Base-by-base conservation (phyloP, 1,284 basidiomycete species). In the Papiliotrema laurentii region DNA sequence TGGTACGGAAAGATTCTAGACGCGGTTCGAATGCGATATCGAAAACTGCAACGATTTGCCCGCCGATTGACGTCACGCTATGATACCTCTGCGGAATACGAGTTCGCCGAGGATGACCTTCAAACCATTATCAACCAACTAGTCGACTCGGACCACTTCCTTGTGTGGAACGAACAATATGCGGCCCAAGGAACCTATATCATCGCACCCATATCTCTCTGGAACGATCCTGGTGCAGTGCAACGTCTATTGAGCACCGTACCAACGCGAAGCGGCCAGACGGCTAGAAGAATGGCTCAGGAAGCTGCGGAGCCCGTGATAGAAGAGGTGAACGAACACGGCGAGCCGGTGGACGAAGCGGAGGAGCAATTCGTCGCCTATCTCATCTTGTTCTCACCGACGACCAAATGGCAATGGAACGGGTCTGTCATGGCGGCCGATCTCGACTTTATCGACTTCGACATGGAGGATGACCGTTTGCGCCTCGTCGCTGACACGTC, bases 1-100 rank as follows among this genome's bases (percentile, higher is more conserved):
- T 97, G 93, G 91, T 97, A 94, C 64, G 81, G 82, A 50, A 96
- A 94, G 69, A 87, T 98, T 45, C 79, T 98, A 34, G 94, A 97
- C 60, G 90, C 88, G 45, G 92, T 97, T 45, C 83, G 90, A 48
- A 79, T 96, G 57, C 83, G 96, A 42, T 93, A 93, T 66, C 83
- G 96, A 39, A 97, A 97, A 72, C 78, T 98, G 27, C 88, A 94
- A 59, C 87, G 93, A 3, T 93, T 97, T 71, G 86, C 87, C 41
- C 81, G 89, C 56, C 83, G 84, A 9, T 78, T 92, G 24, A 84
- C 85, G 0, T 85, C 89, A 62, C 82, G 89, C 35, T 94, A 97
- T 74, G 89, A 89, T 65, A 97, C 97, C 71, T 91, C 93, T 1
- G 89, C 93, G 1, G 96, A 98, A 73, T 98, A 97, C 68, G 81